Percentiles rank a stretch among this genome's conserved stretches.
Conservation (phyloP, 495 filamentous ascomycete species). For the Aspergillus sclerotiicarbonarius region DNA sequence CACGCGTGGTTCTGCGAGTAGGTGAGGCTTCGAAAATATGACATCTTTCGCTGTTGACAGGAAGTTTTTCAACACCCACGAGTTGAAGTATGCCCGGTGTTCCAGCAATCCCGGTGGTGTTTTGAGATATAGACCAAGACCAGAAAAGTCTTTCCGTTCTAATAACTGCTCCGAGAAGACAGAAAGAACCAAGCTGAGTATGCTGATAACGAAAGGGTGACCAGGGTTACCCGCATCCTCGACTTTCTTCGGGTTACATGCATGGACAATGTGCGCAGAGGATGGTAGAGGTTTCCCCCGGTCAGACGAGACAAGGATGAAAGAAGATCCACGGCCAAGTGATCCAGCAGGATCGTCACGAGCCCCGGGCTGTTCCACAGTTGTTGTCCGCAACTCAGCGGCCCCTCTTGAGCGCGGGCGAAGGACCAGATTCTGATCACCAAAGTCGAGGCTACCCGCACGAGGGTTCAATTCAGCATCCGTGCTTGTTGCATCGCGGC, state of each 20-base stretch:
- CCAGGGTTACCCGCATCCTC: constrained; percentile 50
- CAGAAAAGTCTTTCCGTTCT: constrained; percentile 81
- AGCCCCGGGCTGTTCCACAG: constrained; percentile 50
- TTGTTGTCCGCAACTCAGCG: constrained; percentile 71
- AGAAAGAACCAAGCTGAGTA: constrained; percentile 70
- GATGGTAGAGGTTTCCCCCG: constrained; percentile 52
- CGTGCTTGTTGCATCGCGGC: constrained; percentile 74
- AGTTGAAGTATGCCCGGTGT: constrained; percentile 91
- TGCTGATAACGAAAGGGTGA: constrained; percentile 68
- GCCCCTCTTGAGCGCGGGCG: constrained; percentile 62
- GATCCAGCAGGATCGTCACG: constrained; percentile 51
- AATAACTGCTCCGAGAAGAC: constrained; percentile 84
- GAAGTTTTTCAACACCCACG: constrained; percentile 76
- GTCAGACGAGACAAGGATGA: constrained; percentile 79
- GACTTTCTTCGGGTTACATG: constrained; percentile 39
- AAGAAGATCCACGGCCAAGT: constrained; percentile 77
- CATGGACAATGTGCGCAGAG: constrained; percentile 59
- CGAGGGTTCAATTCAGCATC: constrained; percentile 79
- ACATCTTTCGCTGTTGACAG: constrained; percentile 67
- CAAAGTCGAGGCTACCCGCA: constrained; percentile 76
- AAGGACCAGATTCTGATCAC: constrained; percentile 79
- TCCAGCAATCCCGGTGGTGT: constrained; percentile 89
- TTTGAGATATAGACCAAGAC: constrained; percentile 85
- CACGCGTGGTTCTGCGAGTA: constrained; percentile 77
- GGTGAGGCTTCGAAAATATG: constrained; percentile 65